phyloP scores from a whole-genome alignment of 805 yeast genomes.

The Kodamaea kakaduensis region DNA sequence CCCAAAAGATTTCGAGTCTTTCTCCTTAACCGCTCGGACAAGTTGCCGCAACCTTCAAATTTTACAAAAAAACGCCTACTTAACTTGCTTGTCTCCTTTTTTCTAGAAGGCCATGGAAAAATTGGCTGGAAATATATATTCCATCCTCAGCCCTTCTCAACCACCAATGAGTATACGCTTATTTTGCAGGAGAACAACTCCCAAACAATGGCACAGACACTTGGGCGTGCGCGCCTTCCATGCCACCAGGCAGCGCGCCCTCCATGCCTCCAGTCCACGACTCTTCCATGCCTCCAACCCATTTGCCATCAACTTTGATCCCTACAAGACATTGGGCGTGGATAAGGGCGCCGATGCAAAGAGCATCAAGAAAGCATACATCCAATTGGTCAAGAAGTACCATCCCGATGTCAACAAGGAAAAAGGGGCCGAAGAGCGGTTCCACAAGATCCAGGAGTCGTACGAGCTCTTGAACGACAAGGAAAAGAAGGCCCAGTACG shows the following conservation, averaged over 20 bases:
- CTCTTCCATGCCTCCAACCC: conserved; percentile 1
- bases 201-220: conserved; percentile 1
- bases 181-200: conserved; percentile 1
- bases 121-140: not conserved
- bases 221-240: too few relatives aligned
- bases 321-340: conserved; percentile 82
- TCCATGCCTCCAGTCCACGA: too few relatives aligned
- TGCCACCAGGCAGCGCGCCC: too few relatives aligned
- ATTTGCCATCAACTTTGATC: conserved; percentile 50
- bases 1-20: conserved; percentile 16
- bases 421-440: conserved; percentile 77
- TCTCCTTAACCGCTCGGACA: conserved; percentile 17
- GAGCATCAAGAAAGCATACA: conserved; percentile 94
- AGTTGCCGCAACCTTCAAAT: conserved; percentile 10
- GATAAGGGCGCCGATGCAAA: conserved; percentile 62
- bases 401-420: conserved; percentile 98
- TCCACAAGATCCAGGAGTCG: conserved; percentile 91
- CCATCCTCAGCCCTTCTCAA: not conserved
- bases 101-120: conserved; percentile 10
- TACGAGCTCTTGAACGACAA: conserved; percentile 88
- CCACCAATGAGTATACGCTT: not conserved
- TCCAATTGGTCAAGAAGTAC: conserved; percentile 84
- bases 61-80: too few relatives aligned
- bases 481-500: conserved; percentile 81
- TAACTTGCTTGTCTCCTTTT: conserved; percentile 1